Evolutionary conservation across 2,329 filamentous ascomycete species (phyloP), one percentile per base, ranked within the genome.

Genomic region (Colletotrichum echinochloae): DNA sequence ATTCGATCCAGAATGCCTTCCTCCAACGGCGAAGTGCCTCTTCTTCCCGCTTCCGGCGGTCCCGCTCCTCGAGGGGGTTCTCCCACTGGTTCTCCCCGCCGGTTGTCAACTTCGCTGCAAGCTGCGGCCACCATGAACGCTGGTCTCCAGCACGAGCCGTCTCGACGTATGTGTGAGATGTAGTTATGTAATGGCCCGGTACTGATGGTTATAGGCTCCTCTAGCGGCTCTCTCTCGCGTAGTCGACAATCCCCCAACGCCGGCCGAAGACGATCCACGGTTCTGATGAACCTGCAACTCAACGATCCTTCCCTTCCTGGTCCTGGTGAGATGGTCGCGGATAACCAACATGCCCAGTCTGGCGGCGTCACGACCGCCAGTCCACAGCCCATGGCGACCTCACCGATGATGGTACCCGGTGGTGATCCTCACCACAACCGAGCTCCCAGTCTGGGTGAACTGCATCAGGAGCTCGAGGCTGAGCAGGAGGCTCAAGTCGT

Each of bases 401-500:
- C 86, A 12, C 85, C 87, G 9, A 78, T 84, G 60, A 78, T 77
- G 39, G 74, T 75, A 49, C 78, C 81, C 41, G 46, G 66, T 26
- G 65, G 66, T 49, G 88, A 90, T 74, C 87, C 89, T 20, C 86
- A 89, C 74, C 91, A 92, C 76, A 87, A 89, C 74, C 86, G 92
- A 59, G 83, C 90, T 0, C 91, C 91, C 2, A 94, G 92, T 77
- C 80, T 94, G 72, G 92, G 92, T 23, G 92, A 94, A 79, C 87
- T 94, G 51, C 92, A 94, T 74, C 92, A 94, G 77, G 91, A 94
- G 80, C 84, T 94, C 1, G 92, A 94, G 79, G 91, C 90, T 63
- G 92, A 94, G 81, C 92, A 94, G 78, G 92, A 94, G 77, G 91
- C 89, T 30, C 92, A 94, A 80, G 92, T 94, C 73, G 90, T 91